Percentiles rank a stretch among this genome's conserved stretches.
phyloP scores from a whole-genome alignment of 148 eudicot genomes.

The Camellia lanceoleosa region DNA sequence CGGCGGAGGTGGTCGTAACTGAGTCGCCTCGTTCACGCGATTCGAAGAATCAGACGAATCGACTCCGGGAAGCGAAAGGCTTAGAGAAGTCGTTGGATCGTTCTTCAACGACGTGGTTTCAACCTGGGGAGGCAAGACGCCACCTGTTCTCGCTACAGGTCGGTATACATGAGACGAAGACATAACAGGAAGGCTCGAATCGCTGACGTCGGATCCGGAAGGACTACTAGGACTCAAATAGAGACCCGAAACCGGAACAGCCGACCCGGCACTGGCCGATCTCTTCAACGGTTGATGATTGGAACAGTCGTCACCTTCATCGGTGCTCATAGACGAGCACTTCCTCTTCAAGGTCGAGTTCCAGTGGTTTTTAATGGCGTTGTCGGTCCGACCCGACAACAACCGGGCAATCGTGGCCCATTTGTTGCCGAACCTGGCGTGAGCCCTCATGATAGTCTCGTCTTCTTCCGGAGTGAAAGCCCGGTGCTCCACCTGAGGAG shows the following conservation, averaged over 20 bases:
- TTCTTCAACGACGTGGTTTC: conserved; percentile 22
- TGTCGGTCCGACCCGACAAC: conserved; percentile 73
- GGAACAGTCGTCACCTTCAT: conserved; percentile 23
- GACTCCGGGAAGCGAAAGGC: conserved; percentile 62
- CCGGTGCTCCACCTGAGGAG: conserved; percentile 83
- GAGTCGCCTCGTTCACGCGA: conserved; percentile 17
- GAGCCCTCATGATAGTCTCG: conserved; percentile 72
- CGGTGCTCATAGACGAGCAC: conserved; percentile 39
- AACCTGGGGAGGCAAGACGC: conserved; percentile 21
- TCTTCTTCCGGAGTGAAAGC: conserved; percentile 78
- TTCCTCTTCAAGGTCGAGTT: conserved; percentile 77
- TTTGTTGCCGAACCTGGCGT: conserved; percentile 75
- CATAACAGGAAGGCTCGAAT: conserved; percentile 33
- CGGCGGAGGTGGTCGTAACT: conserved; percentile 10
- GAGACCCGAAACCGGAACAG: conserved; percentile 46
- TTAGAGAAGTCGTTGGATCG: conserved; percentile 47
- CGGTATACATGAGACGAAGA: conserved; percentile 41
- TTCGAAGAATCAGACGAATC: conserved; percentile 29
- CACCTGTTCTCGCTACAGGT: conserved; percentile 44
- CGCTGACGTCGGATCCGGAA: conserved; percentile 69
- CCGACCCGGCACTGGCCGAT: conserved; percentile 72
- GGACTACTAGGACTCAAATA: conserved; percentile 61
- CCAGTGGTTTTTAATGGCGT: conserved; percentile 96
- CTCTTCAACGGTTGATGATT: conserved; percentile 49
- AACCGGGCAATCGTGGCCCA: conserved; percentile 90